A percentile compares a stretch with the other conserved stretches of the same genome.
phyloP scores from a whole-genome alignment of 768 basidiomycete species.

The Serpula lacrymans region DNA sequence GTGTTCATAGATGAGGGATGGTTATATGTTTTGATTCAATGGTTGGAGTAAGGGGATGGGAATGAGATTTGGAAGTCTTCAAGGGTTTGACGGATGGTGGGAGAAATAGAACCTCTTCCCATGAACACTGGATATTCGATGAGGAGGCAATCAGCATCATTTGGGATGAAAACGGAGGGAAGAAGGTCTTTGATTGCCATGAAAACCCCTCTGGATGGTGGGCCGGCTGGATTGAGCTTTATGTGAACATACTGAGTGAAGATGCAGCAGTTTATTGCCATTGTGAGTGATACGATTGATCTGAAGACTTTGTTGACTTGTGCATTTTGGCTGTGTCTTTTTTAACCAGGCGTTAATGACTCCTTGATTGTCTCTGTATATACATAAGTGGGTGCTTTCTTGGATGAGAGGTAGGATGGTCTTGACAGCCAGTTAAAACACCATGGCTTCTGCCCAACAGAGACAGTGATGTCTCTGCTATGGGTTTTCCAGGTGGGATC shows the following conservation, averaged over 20 bases:
- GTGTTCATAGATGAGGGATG: too few relatives aligned
- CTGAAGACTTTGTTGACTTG: neutral
- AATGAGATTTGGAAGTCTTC: too few relatives aligned
- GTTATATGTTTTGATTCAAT: too few relatives aligned
- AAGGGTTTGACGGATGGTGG: too few relatives aligned
- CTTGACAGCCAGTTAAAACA: conserved; percentile 37
- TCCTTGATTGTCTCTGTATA: neutral
- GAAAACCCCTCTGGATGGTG: neutral
- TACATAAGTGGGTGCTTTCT: neutral
- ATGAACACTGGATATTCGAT: too few relatives aligned
- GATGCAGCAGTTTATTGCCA: too few relatives aligned
- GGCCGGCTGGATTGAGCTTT: neutral
- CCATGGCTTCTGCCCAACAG: conserved; percentile 46
- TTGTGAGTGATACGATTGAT: neutral
- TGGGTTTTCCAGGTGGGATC: conserved; percentile 26
- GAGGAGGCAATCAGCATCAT: too few relatives aligned
- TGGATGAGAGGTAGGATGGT: conserved; percentile 2
- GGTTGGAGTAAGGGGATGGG: too few relatives aligned
- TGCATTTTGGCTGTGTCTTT: neutral
- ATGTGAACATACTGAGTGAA: conserved; percentile 31
- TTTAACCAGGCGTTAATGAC: neutral
- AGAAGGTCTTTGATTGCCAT: too few relatives aligned
- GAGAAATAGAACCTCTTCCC: too few relatives aligned
- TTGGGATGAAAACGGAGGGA: too few relatives aligned
- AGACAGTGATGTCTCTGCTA: conserved; percentile 37